These are phyloP conservation scores for Pseudotulostoma volvatum DNA, from an alignment of 495 filamentous ascomycete species.

Conservation along the genomic window DNA sequence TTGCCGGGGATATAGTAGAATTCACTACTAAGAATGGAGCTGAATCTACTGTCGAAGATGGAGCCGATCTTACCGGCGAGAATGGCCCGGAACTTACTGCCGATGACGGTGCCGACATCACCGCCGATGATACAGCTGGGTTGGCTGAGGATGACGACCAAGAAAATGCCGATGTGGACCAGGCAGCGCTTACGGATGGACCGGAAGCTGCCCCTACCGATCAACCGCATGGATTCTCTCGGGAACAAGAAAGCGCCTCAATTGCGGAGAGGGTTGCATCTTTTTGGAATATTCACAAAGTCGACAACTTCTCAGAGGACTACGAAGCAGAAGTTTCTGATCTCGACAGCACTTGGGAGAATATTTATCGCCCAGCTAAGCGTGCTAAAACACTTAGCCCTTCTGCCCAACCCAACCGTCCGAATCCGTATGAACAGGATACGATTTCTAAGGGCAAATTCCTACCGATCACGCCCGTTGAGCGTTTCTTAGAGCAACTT, in stretches of 20 bases:
- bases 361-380: constrained; percentile 15
- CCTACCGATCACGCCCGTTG: constrained; percentile 24
- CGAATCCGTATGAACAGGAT: constrained; percentile 21
- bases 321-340: constrained; percentile 17
- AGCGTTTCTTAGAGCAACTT: constrained; percentile 20
- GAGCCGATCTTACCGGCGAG: constrained; percentile 5
- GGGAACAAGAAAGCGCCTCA: constrained; percentile 34
- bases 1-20: constrained; percentile 11
- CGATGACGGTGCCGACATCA: not conserved
- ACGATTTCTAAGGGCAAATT: constrained; percentile 24
- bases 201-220: constrained; percentile 10
- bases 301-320: constrained; percentile 27
- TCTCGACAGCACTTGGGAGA: constrained; percentile 17
- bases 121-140: not conserved
- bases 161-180: no score
- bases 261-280: constrained; percentile 42
- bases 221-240: constrained; percentile 15
- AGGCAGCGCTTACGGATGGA: constrained; percentile 6
- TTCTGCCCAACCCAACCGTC: constrained; percentile 31
- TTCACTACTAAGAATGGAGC: constrained; percentile 8
- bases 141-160: constrained; percentile 7
- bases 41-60: constrained; percentile 4
- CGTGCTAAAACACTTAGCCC: constrained; percentile 26
- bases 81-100: constrained; percentile 5
- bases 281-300: constrained; percentile 41